phyloP scores from a whole-genome alignment of 2,329 filamentous ascomycete species.

The Penicillium sp. region DNA sequence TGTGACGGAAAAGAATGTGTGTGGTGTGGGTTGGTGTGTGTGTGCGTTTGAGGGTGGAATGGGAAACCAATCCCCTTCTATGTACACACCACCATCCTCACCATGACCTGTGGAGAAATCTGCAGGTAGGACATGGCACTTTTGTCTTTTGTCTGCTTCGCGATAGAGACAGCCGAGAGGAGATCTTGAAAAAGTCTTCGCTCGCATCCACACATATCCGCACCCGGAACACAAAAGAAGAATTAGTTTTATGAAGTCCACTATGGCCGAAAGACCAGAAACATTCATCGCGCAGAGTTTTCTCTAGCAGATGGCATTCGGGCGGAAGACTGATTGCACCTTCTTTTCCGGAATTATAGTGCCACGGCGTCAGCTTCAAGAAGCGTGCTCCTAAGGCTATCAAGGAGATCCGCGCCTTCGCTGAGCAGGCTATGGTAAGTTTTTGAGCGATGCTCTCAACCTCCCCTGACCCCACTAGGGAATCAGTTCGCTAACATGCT shows the following conservation, averaged over 20 bases:
- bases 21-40: constrained; percentile 12
- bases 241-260: constrained; percentile 73
- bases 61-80: constrained; percentile 8
- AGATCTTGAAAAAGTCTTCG: constrained; percentile 13
- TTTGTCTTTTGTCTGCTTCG: constrained; percentile 8
- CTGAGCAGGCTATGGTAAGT: constrained; percentile 92
- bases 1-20: constrained; percentile 21
- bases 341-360: constrained; percentile 57
- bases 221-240: constrained; percentile 36
- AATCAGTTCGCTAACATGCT: constrained; percentile 1
- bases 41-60: constrained; percentile 4
- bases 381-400: constrained; percentile 97
- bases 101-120: constrained; percentile 14
- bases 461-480: background rate
- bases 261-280: constrained; percentile 46
- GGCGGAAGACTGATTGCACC: constrained; percentile 67
- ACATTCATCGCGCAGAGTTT: constrained; percentile 27
- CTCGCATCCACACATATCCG: constrained; percentile 16
- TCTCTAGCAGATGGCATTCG: constrained; percentile 48
- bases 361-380: constrained; percentile 98
- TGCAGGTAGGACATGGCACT: constrained; percentile 6
- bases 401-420: constrained; percentile 99
- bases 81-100: constrained; percentile 9
- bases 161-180: constrained; percentile 8
- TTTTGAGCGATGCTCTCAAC: constrained; percentile 12